Evolutionary conservation across 1,284 basidiomycete genomes (phyloP).

Genomic region (Microbotryum silenes-acaulis): DNA sequence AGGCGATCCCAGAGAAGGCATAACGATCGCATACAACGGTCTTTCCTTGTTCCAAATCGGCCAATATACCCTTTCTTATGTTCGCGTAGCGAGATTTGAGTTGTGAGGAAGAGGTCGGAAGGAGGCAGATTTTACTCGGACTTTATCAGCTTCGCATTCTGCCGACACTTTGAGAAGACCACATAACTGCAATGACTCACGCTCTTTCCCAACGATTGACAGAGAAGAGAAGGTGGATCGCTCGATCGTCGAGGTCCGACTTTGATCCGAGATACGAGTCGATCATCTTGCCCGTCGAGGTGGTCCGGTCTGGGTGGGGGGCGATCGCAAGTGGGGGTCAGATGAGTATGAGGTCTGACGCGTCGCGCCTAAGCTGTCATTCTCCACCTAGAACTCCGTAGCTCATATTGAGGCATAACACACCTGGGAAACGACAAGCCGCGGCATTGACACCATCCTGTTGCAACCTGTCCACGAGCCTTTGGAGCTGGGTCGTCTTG

Average conservation of each 20-base stretch:
- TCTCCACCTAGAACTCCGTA: background rate
- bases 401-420: conserved; percentile 24
- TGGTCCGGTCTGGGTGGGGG: conserved; percentile 67
- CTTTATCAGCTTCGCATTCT: too few species aligned
- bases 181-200: conserved; percentile 47
- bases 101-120: too few species aligned
- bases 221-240: conserved; percentile 89
- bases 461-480: conserved; percentile 52
- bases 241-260: conserved; percentile 79
- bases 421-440: conserved; percentile 72
- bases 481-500: conserved; percentile 73
- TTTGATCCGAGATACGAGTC: conserved; percentile 77
- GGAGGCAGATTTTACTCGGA: too few species aligned
- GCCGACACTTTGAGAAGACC: too few species aligned
- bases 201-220: conserved; percentile 95
- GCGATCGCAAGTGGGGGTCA: background rate
- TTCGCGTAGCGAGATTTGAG: background rate
- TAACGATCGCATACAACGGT: conserved; percentile 86
- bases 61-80: conserved; percentile 57
- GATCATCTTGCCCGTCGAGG: conserved; percentile 86
- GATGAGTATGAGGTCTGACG: background rate
- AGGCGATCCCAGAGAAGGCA: conserved; percentile 93
- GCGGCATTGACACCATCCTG: conserved; percentile 46
- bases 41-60: conserved; percentile 57
- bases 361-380: background rate